Conservation (phyloP, 176 grass and related monocot genomes). For the Eleusine coracana region DNA sequence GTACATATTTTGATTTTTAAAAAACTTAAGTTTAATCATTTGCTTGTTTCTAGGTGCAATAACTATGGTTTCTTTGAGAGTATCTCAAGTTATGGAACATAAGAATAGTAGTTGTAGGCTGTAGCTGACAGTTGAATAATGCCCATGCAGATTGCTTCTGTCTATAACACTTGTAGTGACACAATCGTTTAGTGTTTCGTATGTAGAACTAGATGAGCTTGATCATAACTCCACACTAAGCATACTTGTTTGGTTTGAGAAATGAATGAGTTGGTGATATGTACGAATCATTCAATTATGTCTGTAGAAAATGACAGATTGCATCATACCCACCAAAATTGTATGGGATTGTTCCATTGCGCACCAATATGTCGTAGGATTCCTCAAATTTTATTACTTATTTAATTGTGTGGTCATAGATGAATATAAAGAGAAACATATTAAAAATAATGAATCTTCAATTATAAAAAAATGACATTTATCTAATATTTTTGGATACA, state of each 20-base stretch:
- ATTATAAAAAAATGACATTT: no score
- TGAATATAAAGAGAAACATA: not conserved
- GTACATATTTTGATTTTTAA: no score
- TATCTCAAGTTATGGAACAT: no score
- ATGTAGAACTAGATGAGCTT: not conserved
- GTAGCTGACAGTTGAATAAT: not conserved
- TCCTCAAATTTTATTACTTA: not conserved
- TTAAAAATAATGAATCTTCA: not conserved
- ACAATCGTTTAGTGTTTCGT: conserved; percentile 6
- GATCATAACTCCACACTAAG: not conserved
- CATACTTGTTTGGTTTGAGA: no score
- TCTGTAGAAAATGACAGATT: not conserved
- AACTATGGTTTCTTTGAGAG: no score
- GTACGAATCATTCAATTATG: not conserved
- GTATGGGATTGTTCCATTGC: not conserved
- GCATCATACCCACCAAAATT: not conserved
- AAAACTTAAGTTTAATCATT: no score
- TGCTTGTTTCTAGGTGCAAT: no score
- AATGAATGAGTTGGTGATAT: no score
- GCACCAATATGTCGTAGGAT: not conserved
- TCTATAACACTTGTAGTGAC: conserved; percentile 1
- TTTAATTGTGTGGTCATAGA: not conserved
- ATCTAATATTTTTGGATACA: not conserved
- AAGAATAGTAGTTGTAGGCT: no score
- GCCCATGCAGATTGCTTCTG: not conserved